Evolutionary conservation across 345 rosid genomes (phyloP).

Genomic region (Psidium friedrichsthalianum): DNA sequence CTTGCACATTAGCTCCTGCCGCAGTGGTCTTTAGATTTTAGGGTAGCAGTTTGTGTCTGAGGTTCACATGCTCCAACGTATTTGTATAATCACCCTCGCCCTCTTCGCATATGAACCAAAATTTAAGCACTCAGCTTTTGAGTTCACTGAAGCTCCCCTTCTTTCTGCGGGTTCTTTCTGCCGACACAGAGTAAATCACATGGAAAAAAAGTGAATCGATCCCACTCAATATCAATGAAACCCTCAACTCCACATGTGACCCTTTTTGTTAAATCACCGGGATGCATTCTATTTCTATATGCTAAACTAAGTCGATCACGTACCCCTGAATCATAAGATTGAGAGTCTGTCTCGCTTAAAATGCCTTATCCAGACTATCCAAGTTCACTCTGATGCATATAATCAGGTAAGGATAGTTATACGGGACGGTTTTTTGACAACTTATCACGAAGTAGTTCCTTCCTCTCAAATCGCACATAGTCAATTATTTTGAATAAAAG

Average conservation of each 20-base stretch:
- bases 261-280: background rate
- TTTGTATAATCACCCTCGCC: background rate
- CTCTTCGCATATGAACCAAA: background rate
- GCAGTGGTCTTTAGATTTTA: background rate
- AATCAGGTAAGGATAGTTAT: background rate
- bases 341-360: background rate
- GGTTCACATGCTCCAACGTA: background rate
- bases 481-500: background rate
- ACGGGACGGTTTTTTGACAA: background rate
- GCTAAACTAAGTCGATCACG: background rate
- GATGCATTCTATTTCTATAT: background rate
- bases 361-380: background rate
- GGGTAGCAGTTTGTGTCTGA: background rate
- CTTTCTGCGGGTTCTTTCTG: background rate
- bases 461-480: background rate
- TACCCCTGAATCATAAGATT: background rate
- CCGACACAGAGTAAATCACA: background rate
- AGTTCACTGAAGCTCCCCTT: background rate
- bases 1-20: background rate
- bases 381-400: background rate
- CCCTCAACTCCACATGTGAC: background rate
- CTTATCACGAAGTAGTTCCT: background rate
- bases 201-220: background rate
- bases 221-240: background rate
- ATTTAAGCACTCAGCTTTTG: background rate